Percentiles rank a stretch among this genome's conserved stretches.
Conservation (phyloP, 2,329 filamentous ascomycete genomes). For the Rhexocercosporidium sp. region DNA sequence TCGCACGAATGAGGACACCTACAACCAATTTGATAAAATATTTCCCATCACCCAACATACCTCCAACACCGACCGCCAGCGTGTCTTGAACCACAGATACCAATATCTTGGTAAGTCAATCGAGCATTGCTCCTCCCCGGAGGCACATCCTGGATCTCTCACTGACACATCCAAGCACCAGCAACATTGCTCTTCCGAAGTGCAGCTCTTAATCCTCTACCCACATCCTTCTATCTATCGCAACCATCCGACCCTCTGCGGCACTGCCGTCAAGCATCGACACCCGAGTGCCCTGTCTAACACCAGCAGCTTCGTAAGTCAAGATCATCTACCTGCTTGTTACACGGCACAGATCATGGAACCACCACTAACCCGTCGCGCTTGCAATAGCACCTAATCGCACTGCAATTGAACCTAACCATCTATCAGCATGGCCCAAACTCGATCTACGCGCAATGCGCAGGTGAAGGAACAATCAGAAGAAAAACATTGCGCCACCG, state of each 20-base stretch:
- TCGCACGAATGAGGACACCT: background rate
- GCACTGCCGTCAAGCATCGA: background rate
- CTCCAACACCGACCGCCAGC: background rate
- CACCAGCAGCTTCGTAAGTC: background rate
- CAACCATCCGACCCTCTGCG: background rate
- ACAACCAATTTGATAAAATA: background rate
- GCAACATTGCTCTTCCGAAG: background rate
- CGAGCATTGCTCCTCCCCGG: background rate
- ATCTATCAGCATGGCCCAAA: background rate
- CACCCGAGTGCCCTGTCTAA: background rate
- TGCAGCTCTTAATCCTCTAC: background rate
- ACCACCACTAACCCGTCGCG: background rate
- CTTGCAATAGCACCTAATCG: background rate
- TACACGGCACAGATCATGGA: background rate
- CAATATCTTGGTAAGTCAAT: background rate
- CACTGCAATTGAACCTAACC: background rate
- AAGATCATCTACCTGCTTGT: background rate
- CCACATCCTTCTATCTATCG: background rate
- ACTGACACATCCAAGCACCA: background rate
- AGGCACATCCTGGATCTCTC: background rate
- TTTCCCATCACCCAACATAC: background rate
- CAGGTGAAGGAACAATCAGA: background rate
- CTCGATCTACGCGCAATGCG: constrained; percentile 1
- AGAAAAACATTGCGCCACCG: constrained; percentile 1
- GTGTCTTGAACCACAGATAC: background rate